Conservation (phyloP, 371 early-diverging fungal genomes). For the Syncephalastrum sp. region DNA sequence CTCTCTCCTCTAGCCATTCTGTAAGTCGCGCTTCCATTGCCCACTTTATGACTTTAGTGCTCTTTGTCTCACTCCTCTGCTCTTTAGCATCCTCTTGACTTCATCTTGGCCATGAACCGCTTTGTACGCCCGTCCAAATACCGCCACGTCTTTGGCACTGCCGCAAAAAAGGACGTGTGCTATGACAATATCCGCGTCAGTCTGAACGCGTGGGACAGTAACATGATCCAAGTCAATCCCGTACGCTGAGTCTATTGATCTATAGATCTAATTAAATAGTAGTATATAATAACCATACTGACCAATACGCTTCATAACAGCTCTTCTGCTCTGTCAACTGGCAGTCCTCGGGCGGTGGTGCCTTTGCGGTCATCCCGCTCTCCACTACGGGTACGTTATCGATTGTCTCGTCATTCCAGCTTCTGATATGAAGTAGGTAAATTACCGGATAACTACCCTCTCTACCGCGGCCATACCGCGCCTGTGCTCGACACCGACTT, state of each 20-base stretch:
- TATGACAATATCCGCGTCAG: slow-evolving; percentile 95
- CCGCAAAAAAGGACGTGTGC: slow-evolving; percentile 85
- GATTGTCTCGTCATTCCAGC: background rate
- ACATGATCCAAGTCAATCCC: slow-evolving; percentile 92
- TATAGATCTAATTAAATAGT: too few relatives aligned
- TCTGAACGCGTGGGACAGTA: slow-evolving; percentile 95
- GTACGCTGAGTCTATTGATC: slow-evolving; percentile 43
- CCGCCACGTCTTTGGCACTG: slow-evolving; percentile 94
- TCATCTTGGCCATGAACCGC: slow-evolving; percentile 54
- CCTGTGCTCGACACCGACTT: slow-evolving; percentile 97
- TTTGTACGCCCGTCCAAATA: slow-evolving; percentile 82
- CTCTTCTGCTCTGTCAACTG: slow-evolving; percentile 92
- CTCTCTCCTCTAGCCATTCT: background rate
- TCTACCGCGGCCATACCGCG: slow-evolving; percentile 90
- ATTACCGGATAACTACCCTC: slow-evolving; percentile 80
- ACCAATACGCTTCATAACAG: slow-evolving; percentile 22
- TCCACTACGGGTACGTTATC: slow-evolving; percentile 65
- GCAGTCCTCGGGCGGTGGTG: slow-evolving; percentile 96
- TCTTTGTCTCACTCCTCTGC: background rate
- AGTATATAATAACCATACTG: background rate
- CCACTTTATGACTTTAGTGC: background rate
- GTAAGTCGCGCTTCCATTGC: background rate
- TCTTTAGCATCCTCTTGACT: background rate
- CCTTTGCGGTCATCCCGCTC: slow-evolving; percentile 93
- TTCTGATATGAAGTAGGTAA: slow-evolving; percentile 54